Evolutionary conservation across 306 rosid species (phyloP).

Genomic region (Quercus rubra): DNA sequence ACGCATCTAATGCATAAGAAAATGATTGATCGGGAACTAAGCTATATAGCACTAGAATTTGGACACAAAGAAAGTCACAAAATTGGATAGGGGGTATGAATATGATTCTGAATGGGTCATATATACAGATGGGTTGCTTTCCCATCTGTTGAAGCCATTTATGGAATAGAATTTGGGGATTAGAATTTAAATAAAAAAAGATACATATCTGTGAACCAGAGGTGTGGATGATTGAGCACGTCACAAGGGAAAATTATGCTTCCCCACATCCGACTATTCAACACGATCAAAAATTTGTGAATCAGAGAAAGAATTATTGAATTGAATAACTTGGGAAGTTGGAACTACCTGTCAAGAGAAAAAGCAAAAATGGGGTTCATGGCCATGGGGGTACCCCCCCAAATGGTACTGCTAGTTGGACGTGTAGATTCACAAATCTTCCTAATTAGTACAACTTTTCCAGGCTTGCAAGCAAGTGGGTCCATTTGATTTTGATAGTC

Average conservation of each 20-base stretch:
- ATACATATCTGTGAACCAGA: too few relatives aligned
- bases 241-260: background rate
- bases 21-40: too few relatives aligned
- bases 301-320: slow-evolving; percentile 5
- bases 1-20: too few relatives aligned
- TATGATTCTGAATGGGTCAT: too few relatives aligned
- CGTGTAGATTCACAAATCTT: slow-evolving; percentile 9
- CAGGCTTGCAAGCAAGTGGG: slow-evolving; percentile 19
- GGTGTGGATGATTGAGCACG: background rate
- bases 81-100: too few relatives aligned
- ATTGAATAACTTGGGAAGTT: background rate
- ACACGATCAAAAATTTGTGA: background rate
- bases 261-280: slow-evolving; percentile 11
- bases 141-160: too few relatives aligned
- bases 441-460: background rate
- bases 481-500: slow-evolving; percentile 6
- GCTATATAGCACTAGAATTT: too few relatives aligned
- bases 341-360: slow-evolving; percentile 14
- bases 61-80: too few relatives aligned
- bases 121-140: too few relatives aligned
- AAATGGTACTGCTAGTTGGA: background rate
- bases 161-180: too few relatives aligned
- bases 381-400: too few relatives aligned
- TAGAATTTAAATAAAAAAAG: too few relatives aligned
- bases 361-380: background rate